phyloP scores from a whole-genome alignment of 2,329 filamentous ascomycete genomes.

The Madurella fahalii region DNA sequence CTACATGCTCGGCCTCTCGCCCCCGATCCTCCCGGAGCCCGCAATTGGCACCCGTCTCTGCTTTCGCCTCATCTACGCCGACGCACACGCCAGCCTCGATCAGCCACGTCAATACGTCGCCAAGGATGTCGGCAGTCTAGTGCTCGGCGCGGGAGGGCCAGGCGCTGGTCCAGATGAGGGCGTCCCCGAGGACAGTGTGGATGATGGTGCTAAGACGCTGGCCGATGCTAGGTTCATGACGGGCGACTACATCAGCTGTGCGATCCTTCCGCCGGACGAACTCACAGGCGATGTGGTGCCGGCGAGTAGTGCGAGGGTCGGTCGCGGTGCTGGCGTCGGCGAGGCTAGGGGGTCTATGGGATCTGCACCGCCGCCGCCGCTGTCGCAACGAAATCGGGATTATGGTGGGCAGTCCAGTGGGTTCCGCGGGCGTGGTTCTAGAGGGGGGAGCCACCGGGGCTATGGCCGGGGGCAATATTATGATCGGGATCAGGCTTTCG shows the following conservation, averaged over 20 bases:
- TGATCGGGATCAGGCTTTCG: constrained; percentile 11
- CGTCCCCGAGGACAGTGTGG: constrained; percentile 34
- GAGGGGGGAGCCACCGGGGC: constrained; percentile 24
- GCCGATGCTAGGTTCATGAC: constrained; percentile 76
- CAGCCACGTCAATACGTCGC: constrained; percentile 58
- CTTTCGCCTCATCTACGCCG: constrained; percentile 82
- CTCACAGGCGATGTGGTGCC: constrained; percentile 69
- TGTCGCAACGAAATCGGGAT: constrained; percentile 27
- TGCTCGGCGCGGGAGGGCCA: constrained; percentile 61
- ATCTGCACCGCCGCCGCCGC: constrained; percentile 2
- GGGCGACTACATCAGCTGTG: constrained; percentile 83
- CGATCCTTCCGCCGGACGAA: constrained; percentile 68
- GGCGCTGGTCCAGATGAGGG: constrained; percentile 35
- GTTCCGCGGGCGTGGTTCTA: constrained; percentile 1
- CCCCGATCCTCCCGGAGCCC: constrained; percentile 65
- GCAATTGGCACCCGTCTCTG: constrained; percentile 78
- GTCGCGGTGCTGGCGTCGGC: constrained; percentile 37
- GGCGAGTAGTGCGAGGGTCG: constrained; percentile 46
- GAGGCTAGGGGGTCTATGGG: constrained; percentile 30
- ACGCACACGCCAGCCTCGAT: constrained; percentile 45
- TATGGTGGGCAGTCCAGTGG: background rate
- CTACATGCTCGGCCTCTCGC: constrained; percentile 63
- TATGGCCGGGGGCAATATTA: constrained; percentile 30
- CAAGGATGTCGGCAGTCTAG: constrained; percentile 78
- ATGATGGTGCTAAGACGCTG: constrained; percentile 68